These are phyloP conservation scores for Verbena officinalis DNA, from an alignment of 257 asterid species.

Conservation along the genomic window DNA sequence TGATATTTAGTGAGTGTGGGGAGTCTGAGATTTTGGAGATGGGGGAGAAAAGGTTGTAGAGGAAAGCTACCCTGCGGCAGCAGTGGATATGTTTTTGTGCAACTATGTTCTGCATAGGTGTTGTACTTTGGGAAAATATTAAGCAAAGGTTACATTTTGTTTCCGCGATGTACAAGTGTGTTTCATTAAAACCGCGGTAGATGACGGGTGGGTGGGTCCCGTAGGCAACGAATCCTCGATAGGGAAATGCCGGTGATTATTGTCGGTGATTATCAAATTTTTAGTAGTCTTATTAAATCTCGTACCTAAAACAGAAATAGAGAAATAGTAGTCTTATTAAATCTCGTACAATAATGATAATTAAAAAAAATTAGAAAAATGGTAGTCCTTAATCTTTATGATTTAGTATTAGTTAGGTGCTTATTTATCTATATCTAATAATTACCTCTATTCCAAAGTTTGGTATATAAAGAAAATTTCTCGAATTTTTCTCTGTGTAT, in stretches of 20 bases:
- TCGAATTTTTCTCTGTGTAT: too few relatives aligned
- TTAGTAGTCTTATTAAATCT: neutral
- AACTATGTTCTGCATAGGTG: constrained; percentile 4
- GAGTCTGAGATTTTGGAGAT: constrained; percentile 31
- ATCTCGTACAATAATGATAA: too few relatives aligned
- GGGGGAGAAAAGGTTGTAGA: neutral
- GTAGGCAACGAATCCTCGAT: neutral
- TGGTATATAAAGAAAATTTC: too few relatives aligned
- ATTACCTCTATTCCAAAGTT: too few relatives aligned
- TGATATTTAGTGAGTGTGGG: constrained; percentile 29
- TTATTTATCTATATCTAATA: too few relatives aligned
- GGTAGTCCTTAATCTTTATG: too few relatives aligned
- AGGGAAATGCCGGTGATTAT: neutral
- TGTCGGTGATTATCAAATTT: constrained; percentile 21
- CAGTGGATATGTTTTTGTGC: neutral
- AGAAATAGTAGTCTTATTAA: too few relatives aligned
- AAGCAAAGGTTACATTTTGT: neutral
- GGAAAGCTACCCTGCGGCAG: constrained; percentile 8
- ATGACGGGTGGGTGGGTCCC: constrained; percentile 33
- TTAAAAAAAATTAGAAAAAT: too few relatives aligned
- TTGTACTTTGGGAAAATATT: constrained; percentile 25
- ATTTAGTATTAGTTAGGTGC: too few relatives aligned
- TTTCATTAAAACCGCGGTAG: constrained; percentile 5
- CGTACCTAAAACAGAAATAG: too few relatives aligned
- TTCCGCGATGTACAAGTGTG: constrained; percentile 26